Percentiles rank a stretch among this genome's conserved stretches.
Evolutionary conservation across 2,329 filamentous ascomycete species (phyloP).

Genomic region (Aspergillus pseudonomiae): DNA sequence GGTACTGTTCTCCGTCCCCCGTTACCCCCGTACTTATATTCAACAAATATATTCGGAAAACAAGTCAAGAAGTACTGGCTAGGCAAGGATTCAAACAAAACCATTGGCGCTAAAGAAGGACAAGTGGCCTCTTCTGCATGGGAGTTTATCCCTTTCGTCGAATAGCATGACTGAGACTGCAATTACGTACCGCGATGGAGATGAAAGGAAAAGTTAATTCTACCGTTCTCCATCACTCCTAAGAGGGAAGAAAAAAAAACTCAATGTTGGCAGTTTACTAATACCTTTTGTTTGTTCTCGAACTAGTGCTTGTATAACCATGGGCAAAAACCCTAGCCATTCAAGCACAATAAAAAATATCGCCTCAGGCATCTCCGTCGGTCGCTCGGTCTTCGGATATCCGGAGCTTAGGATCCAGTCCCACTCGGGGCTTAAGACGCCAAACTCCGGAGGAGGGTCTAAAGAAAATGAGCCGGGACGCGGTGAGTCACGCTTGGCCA

Average conservation of each 20-base stretch:
- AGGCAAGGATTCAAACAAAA: neutral
- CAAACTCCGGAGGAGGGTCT: constrained; percentile 10
- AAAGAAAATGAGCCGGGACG: constrained; percentile 14
- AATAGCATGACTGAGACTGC: neutral
- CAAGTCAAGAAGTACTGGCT: neutral
- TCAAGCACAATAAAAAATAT: neutral
- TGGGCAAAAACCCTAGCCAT: neutral
- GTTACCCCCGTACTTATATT: neutral
- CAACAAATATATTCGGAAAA: neutral
- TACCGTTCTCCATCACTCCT: neutral
- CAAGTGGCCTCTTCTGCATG: neutral
- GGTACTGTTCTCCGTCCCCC: neutral
- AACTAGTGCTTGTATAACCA: neutral
- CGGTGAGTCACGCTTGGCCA: constrained; percentile 9
- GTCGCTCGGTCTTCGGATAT: constrained; percentile 6
- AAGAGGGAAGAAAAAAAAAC: neutral
- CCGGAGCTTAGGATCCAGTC: neutral
- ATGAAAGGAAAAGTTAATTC: neutral
- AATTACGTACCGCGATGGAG: neutral
- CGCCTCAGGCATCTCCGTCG: neutral
- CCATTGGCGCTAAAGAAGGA: neutral
- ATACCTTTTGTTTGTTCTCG: neutral
- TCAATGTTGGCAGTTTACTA: neutral
- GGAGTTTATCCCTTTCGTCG: constrained; percentile 4
- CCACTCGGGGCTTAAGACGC: constrained; percentile 3